phyloP scores from a whole-genome alignment of 768 basidiomycete species.

The Mycena maculata region DNA sequence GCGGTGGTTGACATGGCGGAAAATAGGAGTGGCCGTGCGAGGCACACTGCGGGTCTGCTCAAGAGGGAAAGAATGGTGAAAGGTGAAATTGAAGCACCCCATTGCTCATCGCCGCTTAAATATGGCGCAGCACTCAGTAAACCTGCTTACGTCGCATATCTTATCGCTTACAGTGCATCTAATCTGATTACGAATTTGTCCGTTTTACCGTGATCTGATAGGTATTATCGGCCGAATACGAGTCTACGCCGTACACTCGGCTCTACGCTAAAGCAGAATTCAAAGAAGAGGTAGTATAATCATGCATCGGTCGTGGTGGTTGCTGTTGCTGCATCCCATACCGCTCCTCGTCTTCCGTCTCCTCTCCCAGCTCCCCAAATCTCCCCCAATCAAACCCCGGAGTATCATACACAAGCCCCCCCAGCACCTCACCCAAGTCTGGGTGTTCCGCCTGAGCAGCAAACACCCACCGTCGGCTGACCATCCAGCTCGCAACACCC shows the following conservation, averaged over 20 bases:
- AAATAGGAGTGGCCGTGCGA: neutral
- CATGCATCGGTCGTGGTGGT: conserved; percentile 35
- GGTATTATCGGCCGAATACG: neutral
- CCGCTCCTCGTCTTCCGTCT: conserved; percentile 49
- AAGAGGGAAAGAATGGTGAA: conserved; percentile 25
- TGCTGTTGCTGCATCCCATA: conserved; percentile 35
- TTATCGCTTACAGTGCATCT: neutral
- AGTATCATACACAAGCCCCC: conserved; percentile 58
- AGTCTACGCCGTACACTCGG: too few species aligned
- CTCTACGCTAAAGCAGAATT: conserved; percentile 49
- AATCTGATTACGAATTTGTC: neutral
- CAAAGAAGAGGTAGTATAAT: conserved; percentile 46
- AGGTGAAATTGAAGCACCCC: neutral
- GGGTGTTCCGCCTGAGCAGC: conserved; percentile 54
- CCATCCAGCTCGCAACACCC: conserved; percentile 79
- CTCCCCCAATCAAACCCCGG: conserved; percentile 62
- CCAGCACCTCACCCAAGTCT: conserved; percentile 58
- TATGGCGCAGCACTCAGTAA: neutral
- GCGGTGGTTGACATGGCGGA: conserved; percentile 12
- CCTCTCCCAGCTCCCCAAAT: conserved; percentile 65
- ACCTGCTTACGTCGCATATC: neutral
- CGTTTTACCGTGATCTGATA: conserved; percentile 15
- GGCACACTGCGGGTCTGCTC: neutral
- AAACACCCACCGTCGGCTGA: conserved; percentile 73
- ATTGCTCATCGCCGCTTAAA: neutral